These are phyloP conservation scores for Neurospora discreta DNA, from an alignment of 495 filamentous ascomycete species.

Conservation along the genomic window DNA sequence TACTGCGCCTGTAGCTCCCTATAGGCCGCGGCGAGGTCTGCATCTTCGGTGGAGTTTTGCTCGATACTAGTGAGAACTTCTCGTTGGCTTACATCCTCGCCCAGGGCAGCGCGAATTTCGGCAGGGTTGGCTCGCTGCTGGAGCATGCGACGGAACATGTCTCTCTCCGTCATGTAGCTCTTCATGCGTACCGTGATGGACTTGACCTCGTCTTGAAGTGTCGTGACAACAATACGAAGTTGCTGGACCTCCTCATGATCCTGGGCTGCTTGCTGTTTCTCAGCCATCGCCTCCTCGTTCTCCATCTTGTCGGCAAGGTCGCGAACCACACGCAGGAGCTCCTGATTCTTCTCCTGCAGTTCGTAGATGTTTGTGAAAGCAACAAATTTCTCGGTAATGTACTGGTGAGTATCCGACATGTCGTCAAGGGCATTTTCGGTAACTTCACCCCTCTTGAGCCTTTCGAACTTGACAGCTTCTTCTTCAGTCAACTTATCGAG, in stretches of 20 bases:
- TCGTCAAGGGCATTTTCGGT: conserved; percentile 54
- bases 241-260: conserved; percentile 64
- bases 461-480: conserved; percentile 55
- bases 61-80: conserved; percentile 42
- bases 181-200: conserved; percentile 69
- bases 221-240: conserved; percentile 51
- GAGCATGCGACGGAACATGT: conserved; percentile 93
- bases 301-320: conserved; percentile 85
- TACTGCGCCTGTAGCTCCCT: conserved; percentile 83
- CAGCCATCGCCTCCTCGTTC: conserved; percentile 67
- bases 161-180: conserved; percentile 87
- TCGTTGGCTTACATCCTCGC: conserved; percentile 35
- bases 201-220: conserved; percentile 58
- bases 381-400: conserved; percentile 74
- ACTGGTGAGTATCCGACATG: conserved; percentile 65
- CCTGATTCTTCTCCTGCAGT: conserved; percentile 79
- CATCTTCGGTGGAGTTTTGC: conserved; percentile 25
- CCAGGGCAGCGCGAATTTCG: conserved; percentile 55
- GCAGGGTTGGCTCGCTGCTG: conserved; percentile 50
- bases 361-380: conserved; percentile 76
- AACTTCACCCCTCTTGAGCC: conserved; percentile 55
- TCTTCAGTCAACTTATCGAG: conserved; percentile 56
- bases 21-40: conserved; percentile 40
- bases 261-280: conserved; percentile 54
- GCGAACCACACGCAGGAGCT: conserved; percentile 67